A percentile compares a stretch with the other conserved stretches of the same genome.
Conservation (phyloP, 345 rosid genomes). For the Lepidium sativum region DNA sequence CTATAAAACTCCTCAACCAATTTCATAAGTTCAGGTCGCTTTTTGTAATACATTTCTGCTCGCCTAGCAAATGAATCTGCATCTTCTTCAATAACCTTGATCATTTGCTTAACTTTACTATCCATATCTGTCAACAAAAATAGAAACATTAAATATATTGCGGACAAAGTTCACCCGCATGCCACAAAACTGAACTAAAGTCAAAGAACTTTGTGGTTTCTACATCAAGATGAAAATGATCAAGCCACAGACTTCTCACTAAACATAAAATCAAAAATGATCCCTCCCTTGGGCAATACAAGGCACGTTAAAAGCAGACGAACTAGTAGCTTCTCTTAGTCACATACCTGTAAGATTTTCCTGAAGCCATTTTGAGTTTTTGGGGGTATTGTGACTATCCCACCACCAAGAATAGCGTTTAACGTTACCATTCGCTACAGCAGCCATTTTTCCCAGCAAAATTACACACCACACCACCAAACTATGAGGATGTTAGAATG, state of each 20-base stretch:
- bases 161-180: slow-evolving; percentile 1
- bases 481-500: not conserved
- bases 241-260: not conserved
- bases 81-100: slow-evolving; percentile 95
- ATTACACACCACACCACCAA: slow-evolving; percentile 6
- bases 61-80: slow-evolving; percentile 98
- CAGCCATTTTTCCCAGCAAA: slow-evolving; percentile 41
- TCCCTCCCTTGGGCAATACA: not conserved
- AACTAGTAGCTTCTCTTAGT: not conserved
- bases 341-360: slow-evolving; percentile 88
- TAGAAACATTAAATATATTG: not conserved
- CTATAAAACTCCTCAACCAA: slow-evolving; percentile 97
- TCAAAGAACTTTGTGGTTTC: not conserved
- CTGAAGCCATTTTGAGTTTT: slow-evolving; percentile 95
- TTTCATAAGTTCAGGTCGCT: slow-evolving; percentile 96
- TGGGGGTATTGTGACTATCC: slow-evolving; percentile 94
- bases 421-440: slow-evolving; percentile 32
- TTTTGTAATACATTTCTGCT: slow-evolving; percentile 99
- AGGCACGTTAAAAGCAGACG: not conserved
- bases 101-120: slow-evolving; percentile 88
- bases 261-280: not conserved
- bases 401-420: slow-evolving; percentile 98
- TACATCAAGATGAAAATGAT: not conserved
- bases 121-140: slow-evolving; percentile 70
- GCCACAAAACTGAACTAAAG: not conserved